Evolutionary conservation across 306 rosid species (phyloP), one percentile per base, ranked within the genome.

Genomic region (Ziziphus jujuba): DNA sequence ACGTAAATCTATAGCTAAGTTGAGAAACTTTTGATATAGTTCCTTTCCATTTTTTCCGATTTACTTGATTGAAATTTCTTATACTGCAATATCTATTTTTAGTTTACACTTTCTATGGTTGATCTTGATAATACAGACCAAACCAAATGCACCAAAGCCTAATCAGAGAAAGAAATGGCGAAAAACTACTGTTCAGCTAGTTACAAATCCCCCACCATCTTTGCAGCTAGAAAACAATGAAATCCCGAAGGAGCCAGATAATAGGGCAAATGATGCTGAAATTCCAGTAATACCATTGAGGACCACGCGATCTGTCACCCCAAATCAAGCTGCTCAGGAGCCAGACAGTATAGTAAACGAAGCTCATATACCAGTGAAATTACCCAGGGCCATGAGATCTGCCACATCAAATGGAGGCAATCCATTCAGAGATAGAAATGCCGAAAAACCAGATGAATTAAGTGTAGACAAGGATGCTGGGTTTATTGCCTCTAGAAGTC

Each of bases 141-240:
- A 89, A 80, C 59, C 92, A 47, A 87, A 84, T 74, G 81, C 77
- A 35, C 72, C 67, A 8, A 87, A 80, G 79, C 81, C 90, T 49
- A 85, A 21, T 35, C 91, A 80, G 78, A 87, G 83, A 82, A 92
- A 85, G 95, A 92, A 85, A 65, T 82, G 87, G 87, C 62, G 78
- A 33, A 92, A 57, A 82, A 55, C 90, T 20, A 80, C 98, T 6
- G 58, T 89, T 49, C 86, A 87, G 57, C 83, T 92, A 10, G 78
- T 92, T 61, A 71, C 96, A 11, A 59, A 63, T 35, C 83, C 78
- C 31, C 83, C 74, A 56, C 76, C 88, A 62, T 53, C 87, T 43
- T 40, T 76, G 6, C 86, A 76, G 75, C 72, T 81, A 43, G 85
- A 75, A 71, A 69, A 66, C 11, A 53, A 38, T 9, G 71, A 73